Conservation (phyloP, 139 green algal genomes). For the Asterochloris sp. region DNA sequence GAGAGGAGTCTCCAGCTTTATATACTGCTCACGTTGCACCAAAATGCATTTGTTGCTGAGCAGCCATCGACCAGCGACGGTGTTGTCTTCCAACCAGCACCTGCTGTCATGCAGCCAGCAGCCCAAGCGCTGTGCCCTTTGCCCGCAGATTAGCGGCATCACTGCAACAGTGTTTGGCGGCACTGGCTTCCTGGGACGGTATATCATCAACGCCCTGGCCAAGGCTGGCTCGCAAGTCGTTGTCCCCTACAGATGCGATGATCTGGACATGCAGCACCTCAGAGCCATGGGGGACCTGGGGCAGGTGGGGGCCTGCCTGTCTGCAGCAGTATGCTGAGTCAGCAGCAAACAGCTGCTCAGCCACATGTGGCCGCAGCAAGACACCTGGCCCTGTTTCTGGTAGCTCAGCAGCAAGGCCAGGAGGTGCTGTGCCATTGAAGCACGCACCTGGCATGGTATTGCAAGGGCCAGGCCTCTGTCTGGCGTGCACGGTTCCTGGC, state of each 20-base stretch:
- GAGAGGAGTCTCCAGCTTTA: not conserved
- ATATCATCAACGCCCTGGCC: slow-evolving; percentile 86
- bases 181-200: slow-evolving; percentile 92
- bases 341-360: not conserved
- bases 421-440: too few relatives aligned
- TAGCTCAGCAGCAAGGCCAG: too few relatives aligned
- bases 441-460: too few relatives aligned
- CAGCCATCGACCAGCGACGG: not conserved
- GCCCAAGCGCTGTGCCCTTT: not conserved
- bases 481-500: too few relatives aligned
- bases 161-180: slow-evolving; percentile 90
- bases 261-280: slow-evolving; percentile 84
- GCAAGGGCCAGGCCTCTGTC: too few relatives aligned
- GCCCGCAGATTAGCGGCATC: slow-evolving; percentile 70
- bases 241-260: slow-evolving; percentile 80
- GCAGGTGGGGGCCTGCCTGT: slow-evolving; percentile 35
- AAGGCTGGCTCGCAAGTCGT: slow-evolving; percentile 74
- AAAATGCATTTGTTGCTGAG: not conserved
- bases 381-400: too few relatives aligned
- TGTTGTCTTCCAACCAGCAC: not conserved
- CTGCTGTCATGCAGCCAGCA: not conserved
- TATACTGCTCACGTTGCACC: not conserved
- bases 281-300: slow-evolving; percentile 96
- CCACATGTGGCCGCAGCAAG: too few relatives aligned
- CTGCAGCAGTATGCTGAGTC: not conserved